Evolutionary conservation across 1,139 yeast species (phyloP).

Genomic region (Taphrina communis): DNA sequence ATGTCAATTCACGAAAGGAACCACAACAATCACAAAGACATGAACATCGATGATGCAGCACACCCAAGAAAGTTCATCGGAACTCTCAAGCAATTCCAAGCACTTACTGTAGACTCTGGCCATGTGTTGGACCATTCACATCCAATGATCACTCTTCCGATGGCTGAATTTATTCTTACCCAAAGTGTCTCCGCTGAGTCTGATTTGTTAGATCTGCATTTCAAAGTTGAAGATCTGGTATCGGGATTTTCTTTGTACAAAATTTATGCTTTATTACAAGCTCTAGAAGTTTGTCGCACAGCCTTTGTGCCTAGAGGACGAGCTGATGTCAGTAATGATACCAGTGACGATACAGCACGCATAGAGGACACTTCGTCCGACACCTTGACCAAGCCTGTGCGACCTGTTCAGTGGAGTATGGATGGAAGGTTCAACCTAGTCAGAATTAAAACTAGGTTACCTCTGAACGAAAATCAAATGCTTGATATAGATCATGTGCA

Average conservation of each 20-base stretch:
- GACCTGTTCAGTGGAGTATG: slow-evolving; percentile 46
- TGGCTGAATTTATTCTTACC: slow-evolving; percentile 10
- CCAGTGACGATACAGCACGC: neutral
- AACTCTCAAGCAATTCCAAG: slow-evolving; percentile 4
- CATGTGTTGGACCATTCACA: neutral
- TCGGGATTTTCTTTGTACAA: slow-evolving; percentile 33
- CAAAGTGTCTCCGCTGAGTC: neutral
- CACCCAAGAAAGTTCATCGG: neutral
- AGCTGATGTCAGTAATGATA: slow-evolving; percentile 45
- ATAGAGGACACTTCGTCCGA: slow-evolving; percentile 53
- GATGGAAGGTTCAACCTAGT: slow-evolving; percentile 23
- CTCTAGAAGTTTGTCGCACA: slow-evolving; percentile 36
- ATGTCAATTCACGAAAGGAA: neutral
- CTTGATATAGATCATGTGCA: slow-evolving; percentile 58
- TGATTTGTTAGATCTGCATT: neutral
- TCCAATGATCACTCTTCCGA: slow-evolving; percentile 21
- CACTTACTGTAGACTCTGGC: slow-evolving; percentile 28
- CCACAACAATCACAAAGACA: neutral
- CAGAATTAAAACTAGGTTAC: slow-evolving; percentile 59
- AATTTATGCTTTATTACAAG: slow-evolving; percentile 36
- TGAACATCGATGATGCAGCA: neutral
- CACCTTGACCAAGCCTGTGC: neutral
- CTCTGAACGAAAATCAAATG: slow-evolving; percentile 60
- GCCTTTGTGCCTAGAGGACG: slow-evolving; percentile 9
- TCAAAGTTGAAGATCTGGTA: slow-evolving; percentile 15